Evolutionary conservation across 495 filamentous ascomycete species (phyloP).

Genomic region (Aspergillus kassunensis): DNA sequence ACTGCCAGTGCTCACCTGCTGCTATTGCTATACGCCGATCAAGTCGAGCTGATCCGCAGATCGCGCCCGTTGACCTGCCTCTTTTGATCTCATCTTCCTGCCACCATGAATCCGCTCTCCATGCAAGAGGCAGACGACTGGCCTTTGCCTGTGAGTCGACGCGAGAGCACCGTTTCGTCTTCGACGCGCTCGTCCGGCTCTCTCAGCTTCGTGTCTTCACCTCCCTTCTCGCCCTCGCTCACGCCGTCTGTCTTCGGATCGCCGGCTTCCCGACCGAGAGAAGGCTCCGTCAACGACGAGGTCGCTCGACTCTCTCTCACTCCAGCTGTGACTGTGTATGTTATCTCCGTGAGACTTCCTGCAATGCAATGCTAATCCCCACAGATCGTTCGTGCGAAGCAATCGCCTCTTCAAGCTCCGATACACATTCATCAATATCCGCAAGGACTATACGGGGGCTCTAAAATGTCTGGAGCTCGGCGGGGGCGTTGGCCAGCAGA

Average conservation of each 20-base stretch:
- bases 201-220: slow-evolving; percentile 32
- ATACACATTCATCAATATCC: slow-evolving; percentile 41
- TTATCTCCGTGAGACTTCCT: not conserved
- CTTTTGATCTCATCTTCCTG: slow-evolving; percentile 8
- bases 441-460: slow-evolving; percentile 37
- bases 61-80: slow-evolving; percentile 8
- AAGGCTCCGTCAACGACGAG: slow-evolving; percentile 34
- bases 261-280: slow-evolving; percentile 30
- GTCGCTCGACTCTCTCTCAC: slow-evolving; percentile 34
- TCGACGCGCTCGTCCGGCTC: slow-evolving; percentile 40
- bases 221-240: slow-evolving; percentile 15
- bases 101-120: slow-evolving; percentile 13
- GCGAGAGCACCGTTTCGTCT: slow-evolving; percentile 35
- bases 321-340: slow-evolving; percentile 40
- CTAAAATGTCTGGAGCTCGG: slow-evolving; percentile 39
- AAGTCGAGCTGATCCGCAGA: slow-evolving; percentile 21
- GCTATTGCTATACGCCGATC: slow-evolving; percentile 20
- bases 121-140: slow-evolving; percentile 33
- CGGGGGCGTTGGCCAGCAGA: slow-evolving; percentile 38
- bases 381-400: slow-evolving; percentile 39
- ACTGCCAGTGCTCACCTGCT: no score
- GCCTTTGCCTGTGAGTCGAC: slow-evolving; percentile 30
- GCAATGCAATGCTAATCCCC: not conserved
- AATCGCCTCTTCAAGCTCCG: slow-evolving; percentile 41
- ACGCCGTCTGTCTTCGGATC: slow-evolving; percentile 29